phyloP scores from a whole-genome alignment of 1,284 basidiomycete species.

The Irpex sp. region DNA sequence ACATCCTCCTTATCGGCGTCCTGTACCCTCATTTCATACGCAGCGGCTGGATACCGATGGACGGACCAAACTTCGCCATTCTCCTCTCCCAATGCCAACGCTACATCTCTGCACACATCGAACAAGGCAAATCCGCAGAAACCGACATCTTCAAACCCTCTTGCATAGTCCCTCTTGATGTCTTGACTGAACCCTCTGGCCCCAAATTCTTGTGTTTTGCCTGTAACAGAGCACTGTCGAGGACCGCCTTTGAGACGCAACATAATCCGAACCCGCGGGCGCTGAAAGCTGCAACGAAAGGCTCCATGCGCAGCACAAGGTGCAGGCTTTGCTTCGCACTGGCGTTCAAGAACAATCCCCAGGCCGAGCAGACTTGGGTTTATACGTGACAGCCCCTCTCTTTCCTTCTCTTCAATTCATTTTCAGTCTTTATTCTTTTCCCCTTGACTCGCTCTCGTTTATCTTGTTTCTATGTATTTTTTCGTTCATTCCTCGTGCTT shows the following conservation, averaged over 20 bases:
- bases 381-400: neutral
- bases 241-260: constrained; percentile 7
- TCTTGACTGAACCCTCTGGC: constrained; percentile 14
- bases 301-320: constrained; percentile 9
- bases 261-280: neutral
- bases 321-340: constrained; percentile 15
- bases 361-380: constrained; percentile 12
- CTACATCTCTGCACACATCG: constrained; percentile 19
- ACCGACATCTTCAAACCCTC: constrained; percentile 15
- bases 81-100: constrained; percentile 17
- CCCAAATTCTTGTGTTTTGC: constrained; percentile 10
- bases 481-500: neutral
- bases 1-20: constrained; percentile 35
- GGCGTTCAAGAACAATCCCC: constrained; percentile 10
- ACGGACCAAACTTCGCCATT: constrained; percentile 5
- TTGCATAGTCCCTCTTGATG: constrained; percentile 19
- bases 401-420: neutral
- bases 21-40: constrained; percentile 33
- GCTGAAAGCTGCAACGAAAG: neutral
- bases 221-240: constrained; percentile 12
- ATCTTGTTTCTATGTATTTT: neutral
- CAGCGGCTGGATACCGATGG: constrained; percentile 28
- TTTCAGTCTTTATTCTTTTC: neutral
- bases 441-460: neutral
- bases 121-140: constrained; percentile 14